Base-by-base conservation (phyloP, 2,329 filamentous ascomycete genomes). In the Ophiostoma quercus region DNA sequence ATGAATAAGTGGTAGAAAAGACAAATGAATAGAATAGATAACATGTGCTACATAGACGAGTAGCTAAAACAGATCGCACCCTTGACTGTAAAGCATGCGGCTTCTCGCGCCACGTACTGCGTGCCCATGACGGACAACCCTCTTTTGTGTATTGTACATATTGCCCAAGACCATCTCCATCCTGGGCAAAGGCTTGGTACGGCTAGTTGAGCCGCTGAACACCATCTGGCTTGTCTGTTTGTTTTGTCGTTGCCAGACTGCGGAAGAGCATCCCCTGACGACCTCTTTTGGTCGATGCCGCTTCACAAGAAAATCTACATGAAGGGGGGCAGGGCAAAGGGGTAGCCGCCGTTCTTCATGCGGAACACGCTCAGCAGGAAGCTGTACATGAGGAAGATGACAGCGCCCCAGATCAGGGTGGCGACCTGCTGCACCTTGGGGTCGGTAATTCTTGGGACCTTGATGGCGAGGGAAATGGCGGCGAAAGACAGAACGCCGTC, bases 291-390 rank as follows among this genome's bases (percentile, higher is more conserved):
- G 19, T 57, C 34, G 43, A 79, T 7, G 19, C 14, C 16, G 62
- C 62, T 34, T 41, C 11, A 14, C 39, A 41, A 12, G 11, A 14
- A 8, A 41, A 3, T 1, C 39, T 79, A 88, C 81, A 88, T 84
- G 80, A 99, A 98, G 12, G 95, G 95, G 69, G 95, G 95, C 72
- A 99, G 85, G 77, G 89, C 93, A 81, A 98, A 97, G 19, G 94
- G 94, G 80, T 99, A 99, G 32, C 92, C 92, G 43, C 89, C 88
- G 78, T 98, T 99, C 88, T 99, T 99, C 76, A 91, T 84, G 76
- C 94, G 88, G 86, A 99, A 99, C 73, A 97, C 84, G 80, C 92
- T 97, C 74, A 99, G 86, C 73, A 99, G 84, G 81, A 97, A 95
- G 82, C 94, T 96, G 84, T 98, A 98, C 81, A 93, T 88, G 73